Conservation (phyloP, 1,139 yeast species). For the Kazachstania sp. region DNA sequence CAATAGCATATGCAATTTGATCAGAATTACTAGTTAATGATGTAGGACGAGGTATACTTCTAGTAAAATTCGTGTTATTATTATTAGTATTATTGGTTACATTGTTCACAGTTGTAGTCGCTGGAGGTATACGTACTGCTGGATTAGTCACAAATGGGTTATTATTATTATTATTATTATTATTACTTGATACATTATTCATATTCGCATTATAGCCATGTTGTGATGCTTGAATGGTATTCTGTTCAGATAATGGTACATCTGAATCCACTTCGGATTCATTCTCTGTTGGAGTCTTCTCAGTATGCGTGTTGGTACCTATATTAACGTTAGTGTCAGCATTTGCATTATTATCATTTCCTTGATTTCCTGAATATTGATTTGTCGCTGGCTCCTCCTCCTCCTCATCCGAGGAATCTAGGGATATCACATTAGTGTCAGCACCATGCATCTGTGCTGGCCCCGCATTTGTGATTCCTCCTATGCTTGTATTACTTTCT, state of each 20-base stretch:
- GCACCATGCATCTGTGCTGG: not conserved
- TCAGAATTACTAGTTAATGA: no score
- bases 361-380: not conserved
- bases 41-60: no score
- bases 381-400: not conserved
- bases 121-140: no score
- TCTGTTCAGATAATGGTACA: slow-evolving; percentile 7
- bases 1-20: no score
- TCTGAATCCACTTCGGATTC: slow-evolving; percentile 6
- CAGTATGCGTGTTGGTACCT: not conserved
- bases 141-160: no score
- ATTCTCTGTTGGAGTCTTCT: not conserved
- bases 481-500: slow-evolving; percentile 4
- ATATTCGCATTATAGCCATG: no score
- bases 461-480: not conserved
- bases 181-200: no score
- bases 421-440: slow-evolving; percentile 13
- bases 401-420: slow-evolving; percentile 24
- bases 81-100: not conserved
- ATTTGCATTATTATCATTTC: not conserved
- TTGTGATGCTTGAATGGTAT: no score
- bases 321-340: no score
- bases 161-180: no score
- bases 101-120: not conserved
- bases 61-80: no score